Conservation (phyloP, 768 basidiomycete genomes). For the Daedaleopsis nitida region DNA sequence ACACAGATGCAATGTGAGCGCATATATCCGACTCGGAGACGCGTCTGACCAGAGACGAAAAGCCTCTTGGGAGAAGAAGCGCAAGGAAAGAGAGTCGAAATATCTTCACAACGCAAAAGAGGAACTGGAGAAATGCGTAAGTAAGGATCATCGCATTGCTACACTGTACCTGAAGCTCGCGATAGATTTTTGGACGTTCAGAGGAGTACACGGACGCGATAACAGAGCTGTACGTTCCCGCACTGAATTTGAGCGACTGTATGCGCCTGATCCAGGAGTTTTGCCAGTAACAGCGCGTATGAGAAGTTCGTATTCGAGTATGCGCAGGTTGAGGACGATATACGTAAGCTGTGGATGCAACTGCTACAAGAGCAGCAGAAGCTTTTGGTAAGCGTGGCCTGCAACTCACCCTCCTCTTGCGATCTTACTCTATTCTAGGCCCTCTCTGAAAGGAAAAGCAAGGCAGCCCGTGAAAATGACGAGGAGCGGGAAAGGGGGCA, state of each 20-base stretch:
- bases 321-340: slow-evolving; percentile 29
- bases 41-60: neutral
- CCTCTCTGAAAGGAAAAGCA: slow-evolving; percentile 17
- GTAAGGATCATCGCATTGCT: neutral
- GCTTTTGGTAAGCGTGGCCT: slow-evolving; percentile 13
- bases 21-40: slow-evolving; percentile 8
- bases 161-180: neutral
- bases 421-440: slow-evolving; percentile 1
- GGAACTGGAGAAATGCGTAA: slow-evolving; percentile 26
- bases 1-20: slow-evolving; percentile 31
- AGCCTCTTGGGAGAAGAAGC: slow-evolving; percentile 33
- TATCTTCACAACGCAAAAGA: slow-evolving; percentile 20
- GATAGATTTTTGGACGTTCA: slow-evolving; percentile 14
- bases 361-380: slow-evolving; percentile 23
- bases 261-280: neutral
- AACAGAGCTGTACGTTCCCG: slow-evolving; percentile 23
- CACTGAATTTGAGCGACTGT: no score
- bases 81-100: slow-evolving; percentile 28
- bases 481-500: slow-evolving; percentile 27
- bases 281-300: slow-evolving; percentile 23
- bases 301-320: slow-evolving; percentile 31
- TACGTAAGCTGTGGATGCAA: slow-evolving; percentile 27
- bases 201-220: slow-evolving; percentile 21
- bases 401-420: neutral
- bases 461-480: slow-evolving; percentile 18